These are phyloP conservation scores for Apostasia ramifera DNA, from an alignment of 106 monocot species.

Conservation along the genomic window DNA sequence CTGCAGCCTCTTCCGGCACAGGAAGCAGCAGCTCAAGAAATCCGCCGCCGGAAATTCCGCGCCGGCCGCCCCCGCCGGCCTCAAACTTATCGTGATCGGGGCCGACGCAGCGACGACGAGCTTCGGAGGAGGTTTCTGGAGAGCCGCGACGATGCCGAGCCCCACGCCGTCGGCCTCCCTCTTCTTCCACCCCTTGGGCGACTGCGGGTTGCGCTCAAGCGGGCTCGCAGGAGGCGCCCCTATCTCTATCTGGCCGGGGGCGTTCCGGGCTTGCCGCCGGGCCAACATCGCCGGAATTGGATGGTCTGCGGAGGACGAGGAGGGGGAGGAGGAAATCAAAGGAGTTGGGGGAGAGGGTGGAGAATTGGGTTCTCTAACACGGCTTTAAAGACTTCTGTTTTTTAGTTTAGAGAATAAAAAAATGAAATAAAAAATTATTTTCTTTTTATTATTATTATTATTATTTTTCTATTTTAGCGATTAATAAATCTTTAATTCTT, in stretches of 20 bases:
- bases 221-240: constrained; percentile 24
- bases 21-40: constrained; percentile 42
- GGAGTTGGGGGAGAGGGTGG: background rate
- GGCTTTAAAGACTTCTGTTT: constrained; percentile 1
- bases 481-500: background rate
- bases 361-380: background rate
- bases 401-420: background rate
- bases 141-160: constrained; percentile 59
- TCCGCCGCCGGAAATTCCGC: constrained; percentile 23
- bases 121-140: constrained; percentile 16
- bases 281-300: constrained; percentile 5
- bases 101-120: background rate
- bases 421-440: background rate
- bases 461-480: background rate
- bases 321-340: too few relatives aligned
- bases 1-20: constrained; percentile 51
- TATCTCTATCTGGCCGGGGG: background rate
- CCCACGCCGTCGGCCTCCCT: constrained; percentile 67
- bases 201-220: constrained; percentile 43
- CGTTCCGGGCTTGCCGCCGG: background rate
- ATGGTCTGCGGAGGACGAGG: background rate
- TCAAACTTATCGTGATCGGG: background rate
- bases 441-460: background rate
- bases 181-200: constrained; percentile 69
- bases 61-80: background rate